Conservation (phyloP, 257 asterid genomes). For the Ajuga chamaepitys region DNA sequence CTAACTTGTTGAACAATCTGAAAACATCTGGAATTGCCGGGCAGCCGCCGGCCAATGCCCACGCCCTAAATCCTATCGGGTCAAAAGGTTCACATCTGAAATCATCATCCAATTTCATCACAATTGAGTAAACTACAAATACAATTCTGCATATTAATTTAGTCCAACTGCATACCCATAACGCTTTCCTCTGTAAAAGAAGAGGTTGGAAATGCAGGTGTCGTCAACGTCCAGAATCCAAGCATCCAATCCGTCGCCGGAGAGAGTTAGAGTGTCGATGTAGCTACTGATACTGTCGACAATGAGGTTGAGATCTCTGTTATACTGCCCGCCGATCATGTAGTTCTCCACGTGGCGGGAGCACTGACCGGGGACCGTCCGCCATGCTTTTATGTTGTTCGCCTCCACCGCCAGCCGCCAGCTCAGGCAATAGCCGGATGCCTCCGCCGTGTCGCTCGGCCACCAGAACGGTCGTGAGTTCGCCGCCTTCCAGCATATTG, state of each 20-base stretch:
- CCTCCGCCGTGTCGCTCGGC: constrained; percentile 10
- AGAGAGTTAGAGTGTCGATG: constrained; percentile 19
- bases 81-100: constrained; percentile 54
- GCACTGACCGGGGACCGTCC: constrained; percentile 52
- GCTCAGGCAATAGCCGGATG: constrained; percentile 38
- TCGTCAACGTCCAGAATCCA: constrained; percentile 69
- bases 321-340: constrained; percentile 49
- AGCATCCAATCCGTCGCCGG: constrained; percentile 43
- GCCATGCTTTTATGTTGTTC: constrained; percentile 53
- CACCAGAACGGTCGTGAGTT: constrained; percentile 11
- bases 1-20: constrained; percentile 36
- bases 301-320: constrained; percentile 31
- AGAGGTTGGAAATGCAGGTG: constrained; percentile 55
- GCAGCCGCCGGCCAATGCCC: constrained; percentile 50
- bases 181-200: constrained; percentile 32
- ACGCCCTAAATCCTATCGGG: constrained; percentile 41
- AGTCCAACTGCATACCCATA: constrained; percentile 27
- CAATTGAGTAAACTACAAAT: neutral
- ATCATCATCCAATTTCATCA: neutral
- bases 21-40: constrained; percentile 40
- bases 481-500: constrained; percentile 28
- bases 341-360: constrained; percentile 32
- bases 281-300: constrained; percentile 32
- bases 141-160: neutral
- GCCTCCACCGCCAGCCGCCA: constrained; percentile 73